Conservation (phyloP, 768 basidiomycete genomes). For the Daedalea quercina region DNA sequence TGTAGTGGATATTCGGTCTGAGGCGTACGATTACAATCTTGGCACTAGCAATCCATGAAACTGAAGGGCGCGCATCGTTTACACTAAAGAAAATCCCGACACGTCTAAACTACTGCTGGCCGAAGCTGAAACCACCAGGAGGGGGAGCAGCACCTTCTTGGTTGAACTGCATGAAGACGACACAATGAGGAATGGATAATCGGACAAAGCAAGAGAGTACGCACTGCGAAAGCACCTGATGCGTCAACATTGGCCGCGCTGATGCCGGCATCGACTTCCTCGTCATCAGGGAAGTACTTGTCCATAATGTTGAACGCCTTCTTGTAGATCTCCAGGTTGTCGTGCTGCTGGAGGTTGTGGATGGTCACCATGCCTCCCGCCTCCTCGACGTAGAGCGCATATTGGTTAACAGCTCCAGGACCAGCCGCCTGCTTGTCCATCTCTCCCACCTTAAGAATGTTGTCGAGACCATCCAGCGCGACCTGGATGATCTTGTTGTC, state of each 20-base stretch:
- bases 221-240: constrained; percentile 67
- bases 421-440: constrained; percentile 82
- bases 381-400: constrained; percentile 93
- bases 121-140: constrained; percentile 95
- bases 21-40: constrained; percentile 1
- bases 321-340: constrained; percentile 99
- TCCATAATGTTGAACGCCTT: constrained; percentile 99
- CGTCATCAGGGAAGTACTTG: constrained; percentile 98
- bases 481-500: constrained; percentile 99
- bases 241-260: constrained; percentile 70
- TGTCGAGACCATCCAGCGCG: constrained; percentile 95
- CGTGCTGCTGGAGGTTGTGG: constrained; percentile 98
- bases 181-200: constrained; percentile 5
- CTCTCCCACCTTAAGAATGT: constrained; percentile 97
- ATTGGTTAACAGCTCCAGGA: constrained; percentile 83
- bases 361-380: constrained; percentile 98
- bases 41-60: neutral
- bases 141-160: constrained; percentile 83
- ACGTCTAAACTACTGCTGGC: constrained; percentile 36
- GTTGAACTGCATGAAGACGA: constrained; percentile 52
- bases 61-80: neutral
- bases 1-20: neutral
- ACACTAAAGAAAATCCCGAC: constrained; percentile 3
- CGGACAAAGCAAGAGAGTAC: constrained; percentile 19
- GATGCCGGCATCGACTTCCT: constrained; percentile 82